Conservation (phyloP, 2,329 filamentous ascomycete genomes). For the Fulvia fulva region DNA sequence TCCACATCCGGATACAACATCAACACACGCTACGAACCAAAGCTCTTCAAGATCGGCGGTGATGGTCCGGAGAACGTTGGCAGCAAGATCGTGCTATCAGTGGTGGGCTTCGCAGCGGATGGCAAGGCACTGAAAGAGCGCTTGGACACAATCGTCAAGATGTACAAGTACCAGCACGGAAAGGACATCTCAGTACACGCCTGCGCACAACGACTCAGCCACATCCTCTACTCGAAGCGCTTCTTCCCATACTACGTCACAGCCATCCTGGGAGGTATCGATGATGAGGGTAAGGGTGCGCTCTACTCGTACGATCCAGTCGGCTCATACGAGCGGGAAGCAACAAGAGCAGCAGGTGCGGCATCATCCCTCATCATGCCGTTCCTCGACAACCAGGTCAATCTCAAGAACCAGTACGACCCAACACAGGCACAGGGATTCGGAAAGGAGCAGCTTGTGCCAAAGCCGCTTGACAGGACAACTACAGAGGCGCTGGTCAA, state of each 20-base stretch:
- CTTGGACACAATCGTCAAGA: conserved; percentile 91
- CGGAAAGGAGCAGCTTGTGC: conserved; percentile 66
- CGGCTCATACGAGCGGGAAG: conserved; percentile 94
- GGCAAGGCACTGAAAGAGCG: conserved; percentile 91
- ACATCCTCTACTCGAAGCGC: conserved; percentile 93
- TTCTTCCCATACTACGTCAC: conserved; percentile 99
- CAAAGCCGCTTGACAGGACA: conserved; percentile 63
- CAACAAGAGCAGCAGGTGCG: conserved; percentile 89
- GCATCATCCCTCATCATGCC: conserved; percentile 90
- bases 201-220: conserved; percentile 89
- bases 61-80: conserved; percentile 80
- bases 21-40: conserved; percentile 92
- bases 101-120: conserved; percentile 94
- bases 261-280: conserved; percentile 87
- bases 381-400: conserved; percentile 98
- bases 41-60: conserved; percentile 95
- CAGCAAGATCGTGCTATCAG: conserved; percentile 82
- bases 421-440: conserved; percentile 82
- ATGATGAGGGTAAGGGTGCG: conserved; percentile 90
- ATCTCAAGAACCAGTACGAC: conserved; percentile 98
- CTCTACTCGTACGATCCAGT: conserved; percentile 98
- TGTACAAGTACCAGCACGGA: conserved; percentile 97
- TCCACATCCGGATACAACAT: conserved; percentile 97
- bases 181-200: conserved; percentile 94
- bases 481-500: conserved; percentile 85